A percentile compares a stretch with the other conserved stretches of the same genome.
These are phyloP conservation scores for Pleurotus pulmonarius DNA, from an alignment of 768 basidiomycete genomes.

Conservation along the genomic window DNA sequence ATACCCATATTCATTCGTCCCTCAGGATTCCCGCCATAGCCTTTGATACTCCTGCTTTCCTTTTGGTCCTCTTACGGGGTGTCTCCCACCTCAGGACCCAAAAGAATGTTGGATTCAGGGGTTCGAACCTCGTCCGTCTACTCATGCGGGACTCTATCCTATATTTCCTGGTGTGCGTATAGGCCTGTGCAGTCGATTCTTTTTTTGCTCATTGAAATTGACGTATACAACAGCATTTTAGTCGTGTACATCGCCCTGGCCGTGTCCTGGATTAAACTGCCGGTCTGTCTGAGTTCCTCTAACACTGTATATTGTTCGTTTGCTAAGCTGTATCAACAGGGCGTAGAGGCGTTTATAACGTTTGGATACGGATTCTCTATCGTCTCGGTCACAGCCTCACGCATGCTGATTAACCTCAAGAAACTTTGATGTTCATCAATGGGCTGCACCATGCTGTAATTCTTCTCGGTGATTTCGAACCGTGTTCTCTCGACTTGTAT, in stretches of 20 bases:
- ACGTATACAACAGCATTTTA: background rate
- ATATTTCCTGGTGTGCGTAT: background rate
- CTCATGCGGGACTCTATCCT: background rate
- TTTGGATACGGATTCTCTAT: background rate
- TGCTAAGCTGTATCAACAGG: background rate
- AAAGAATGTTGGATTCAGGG: background rate
- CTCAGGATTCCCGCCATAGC: background rate
- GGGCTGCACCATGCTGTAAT: too few relatives aligned
- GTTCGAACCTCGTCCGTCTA: background rate
- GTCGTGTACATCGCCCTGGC: background rate
- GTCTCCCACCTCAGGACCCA: background rate
- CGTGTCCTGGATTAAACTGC: background rate
- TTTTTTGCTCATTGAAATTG: background rate
- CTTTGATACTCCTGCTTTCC: background rate
- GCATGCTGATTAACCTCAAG: constrained; percentile 2
- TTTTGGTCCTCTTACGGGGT: background rate
- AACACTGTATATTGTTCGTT: too few relatives aligned
- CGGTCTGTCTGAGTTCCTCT: background rate
- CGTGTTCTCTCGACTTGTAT: too few relatives aligned
- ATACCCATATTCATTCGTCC: background rate
- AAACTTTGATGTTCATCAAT: background rate
- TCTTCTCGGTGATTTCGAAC: too few relatives aligned
- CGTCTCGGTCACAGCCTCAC: background rate
- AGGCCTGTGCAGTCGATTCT: background rate
- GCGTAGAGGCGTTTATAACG: background rate